Conservation (phyloP, 139 green algal species). For the Spirogloea muscicola region DNA sequence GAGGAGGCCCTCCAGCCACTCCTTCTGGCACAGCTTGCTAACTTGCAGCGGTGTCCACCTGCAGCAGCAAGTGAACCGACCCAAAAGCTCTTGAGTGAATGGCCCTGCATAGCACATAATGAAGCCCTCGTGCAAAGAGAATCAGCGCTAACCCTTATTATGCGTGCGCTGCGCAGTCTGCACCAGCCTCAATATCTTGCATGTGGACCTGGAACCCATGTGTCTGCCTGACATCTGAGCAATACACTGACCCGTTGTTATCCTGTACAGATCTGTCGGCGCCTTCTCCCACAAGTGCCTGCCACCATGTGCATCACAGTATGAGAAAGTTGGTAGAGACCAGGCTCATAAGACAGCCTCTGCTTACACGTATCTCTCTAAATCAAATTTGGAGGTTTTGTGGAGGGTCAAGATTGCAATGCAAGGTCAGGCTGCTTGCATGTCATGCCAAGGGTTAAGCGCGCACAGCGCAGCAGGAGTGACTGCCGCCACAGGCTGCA, state of each 20-base stretch:
- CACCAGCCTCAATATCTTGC: background rate
- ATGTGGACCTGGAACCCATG: background rate
- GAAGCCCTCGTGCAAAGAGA: background rate
- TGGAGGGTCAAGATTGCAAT: background rate
- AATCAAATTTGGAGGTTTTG: too few species aligned
- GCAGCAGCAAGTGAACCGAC: too few species aligned
- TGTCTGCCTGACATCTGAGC: conserved; percentile 9
- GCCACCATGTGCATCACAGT: background rate
- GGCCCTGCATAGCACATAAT: too few species aligned
- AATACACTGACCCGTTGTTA: too few species aligned
- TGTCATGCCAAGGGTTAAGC: background rate
- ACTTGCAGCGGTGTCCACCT: conserved; percentile 14
- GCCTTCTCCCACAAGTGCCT: background rate
- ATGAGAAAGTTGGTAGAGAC: background rate
- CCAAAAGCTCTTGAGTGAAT: too few species aligned
- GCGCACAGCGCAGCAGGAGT: conserved; percentile 1
- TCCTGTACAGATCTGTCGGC: too few species aligned
- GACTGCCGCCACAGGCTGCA: conserved; percentile 7
- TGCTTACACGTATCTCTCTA: too few species aligned
- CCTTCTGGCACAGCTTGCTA: background rate
- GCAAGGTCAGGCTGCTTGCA: background rate
- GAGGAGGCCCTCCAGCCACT: background rate
- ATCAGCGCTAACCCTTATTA: background rate
- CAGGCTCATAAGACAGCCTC: background rate
- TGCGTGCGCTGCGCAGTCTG: background rate